Evolutionary conservation across 164 flowering plant species (phyloP), one percentile per base, ranked within the genome.

Genomic region (Umbilicus rupestris): DNA sequence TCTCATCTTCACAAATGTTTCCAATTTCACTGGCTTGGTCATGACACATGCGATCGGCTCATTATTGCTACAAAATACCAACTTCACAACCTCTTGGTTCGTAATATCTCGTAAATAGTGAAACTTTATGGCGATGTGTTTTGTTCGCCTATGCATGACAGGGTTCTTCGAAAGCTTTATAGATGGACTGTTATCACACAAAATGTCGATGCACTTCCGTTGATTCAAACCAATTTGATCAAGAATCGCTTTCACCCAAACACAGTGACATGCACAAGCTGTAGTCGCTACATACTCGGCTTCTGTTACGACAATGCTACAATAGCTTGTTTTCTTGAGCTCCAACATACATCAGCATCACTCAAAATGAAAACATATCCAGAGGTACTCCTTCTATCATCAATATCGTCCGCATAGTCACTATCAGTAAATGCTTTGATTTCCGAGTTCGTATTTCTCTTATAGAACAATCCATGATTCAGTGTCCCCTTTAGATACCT

Each of bases 121-220:
- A 9, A 16, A 57, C 29, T 22, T 20, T 30, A 57, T 26, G 15
- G 5, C 28, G 5, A 57, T 57, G 26, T 57, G 62, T 20, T 57
- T 57, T 3, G 14, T 57, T 20, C 62, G 28, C 7, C 28, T 30
- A 22, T 57, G 62, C 31, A 57, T 26, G 3, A 57, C 62, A 1
- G 62, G 62, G 20, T 57, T 57, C 31, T 57, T 57, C 7, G 63
- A 60, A 31, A 60, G 17, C 63, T 60, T 60, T 8, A 60, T 60
- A 2, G 63, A 30, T 0, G 63, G 28, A 4, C 5, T 60, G 14
- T 60, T 60, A n/a, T 60, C 63, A 30, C 63, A 60, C 1, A 9
- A 12, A 16, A 60, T 35, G 8, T 35, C 39, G 20, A 35, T 60
- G 28, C 39, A 28, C 19, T 28, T 31, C 16, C 33, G 2, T 58